Evolutionary conservation across 106 monocot species (phyloP).

Genomic region (Narthecium ossifragum): DNA sequence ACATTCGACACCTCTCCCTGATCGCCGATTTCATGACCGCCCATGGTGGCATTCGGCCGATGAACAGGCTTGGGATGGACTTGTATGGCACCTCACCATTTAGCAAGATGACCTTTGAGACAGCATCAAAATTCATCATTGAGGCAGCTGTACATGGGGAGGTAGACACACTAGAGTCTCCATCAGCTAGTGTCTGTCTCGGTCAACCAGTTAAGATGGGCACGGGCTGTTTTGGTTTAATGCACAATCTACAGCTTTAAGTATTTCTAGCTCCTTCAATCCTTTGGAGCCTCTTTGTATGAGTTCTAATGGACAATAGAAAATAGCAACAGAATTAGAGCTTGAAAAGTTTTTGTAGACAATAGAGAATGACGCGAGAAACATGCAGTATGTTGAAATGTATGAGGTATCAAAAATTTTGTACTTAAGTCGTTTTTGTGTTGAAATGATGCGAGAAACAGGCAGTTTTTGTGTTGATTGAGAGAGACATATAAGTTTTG

Average conservation of each 20-base stretch:
- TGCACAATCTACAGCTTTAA: conserved; percentile 50
- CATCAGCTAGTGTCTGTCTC: conserved; percentile 78
- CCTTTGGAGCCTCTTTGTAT: too few relatives aligned
- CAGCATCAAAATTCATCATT: conserved; percentile 62
- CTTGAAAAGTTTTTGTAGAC: too few relatives aligned
- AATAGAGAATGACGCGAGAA: too few relatives aligned
- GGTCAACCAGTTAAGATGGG: conserved; percentile 85
- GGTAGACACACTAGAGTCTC: conserved; percentile 55
- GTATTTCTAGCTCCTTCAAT: too few relatives aligned
- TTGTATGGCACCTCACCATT: conserved; percentile 66
- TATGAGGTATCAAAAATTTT: too few relatives aligned
- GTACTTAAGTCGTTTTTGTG: too few relatives aligned
- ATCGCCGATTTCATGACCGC: conserved; percentile 89
- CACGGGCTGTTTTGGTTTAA: conserved; percentile 71
- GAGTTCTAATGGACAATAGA: too few relatives aligned
- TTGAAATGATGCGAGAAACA: too few relatives aligned
- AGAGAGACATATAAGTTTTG: too few relatives aligned
- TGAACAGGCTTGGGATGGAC: conserved; percentile 66
- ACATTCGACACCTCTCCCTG: conserved; percentile 62
- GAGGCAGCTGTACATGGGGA: conserved; percentile 74
- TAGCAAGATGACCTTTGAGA: conserved; percentile 87
- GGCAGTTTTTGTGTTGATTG: too few relatives aligned
- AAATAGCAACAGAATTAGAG: too few relatives aligned
- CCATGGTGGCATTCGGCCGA: conserved; percentile 65
- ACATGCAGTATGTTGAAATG: too few relatives aligned